A percentile compares a stretch with the other conserved stretches of the same genome.
These are phyloP conservation scores for Venturia carpophila DNA, from an alignment of 2,329 filamentous ascomycete genomes.

Conservation along the genomic window DNA sequence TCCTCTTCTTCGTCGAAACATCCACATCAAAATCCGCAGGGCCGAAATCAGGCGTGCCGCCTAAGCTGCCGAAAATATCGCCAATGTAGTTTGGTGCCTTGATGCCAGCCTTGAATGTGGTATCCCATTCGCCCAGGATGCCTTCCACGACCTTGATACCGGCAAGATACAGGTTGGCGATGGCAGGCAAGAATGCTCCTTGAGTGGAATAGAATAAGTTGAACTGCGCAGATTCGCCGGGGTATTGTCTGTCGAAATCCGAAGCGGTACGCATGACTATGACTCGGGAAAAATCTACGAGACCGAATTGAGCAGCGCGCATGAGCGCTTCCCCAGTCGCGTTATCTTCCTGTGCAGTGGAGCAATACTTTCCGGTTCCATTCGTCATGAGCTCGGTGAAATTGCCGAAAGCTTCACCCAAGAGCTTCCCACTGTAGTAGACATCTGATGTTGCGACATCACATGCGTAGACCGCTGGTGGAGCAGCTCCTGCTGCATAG, in stretches of 20 bases:
- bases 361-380: constrained; percentile 31
- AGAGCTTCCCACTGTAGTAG: constrained; percentile 27
- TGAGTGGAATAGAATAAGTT: constrained; percentile 55
- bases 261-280: constrained; percentile 42
- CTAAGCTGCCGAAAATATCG: constrained; percentile 42
- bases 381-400: constrained; percentile 30
- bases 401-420: constrained; percentile 26
- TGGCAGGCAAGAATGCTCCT: constrained; percentile 54
- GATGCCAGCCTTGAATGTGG: constrained; percentile 51
- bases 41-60: constrained; percentile 19
- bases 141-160: constrained; percentile 58
- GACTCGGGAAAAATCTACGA: constrained; percentile 30
- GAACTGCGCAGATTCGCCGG: constrained; percentile 45
- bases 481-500: constrained; percentile 24
- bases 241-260: constrained; percentile 60
- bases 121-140: constrained; percentile 54
- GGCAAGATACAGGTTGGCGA: constrained; percentile 59
- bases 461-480: constrained; percentile 27
- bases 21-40: constrained; percentile 4
- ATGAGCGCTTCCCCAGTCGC: constrained; percentile 30
- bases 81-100: constrained; percentile 58
- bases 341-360: constrained; percentile 32
- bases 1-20: background rate
- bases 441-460: constrained; percentile 28
- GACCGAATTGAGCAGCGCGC: constrained; percentile 24